A percentile compares a stretch with the other conserved stretches of the same genome.
Conservation (phyloP, 73 alveolate genomes). For the Paramecium pentaurelia region DNA sequence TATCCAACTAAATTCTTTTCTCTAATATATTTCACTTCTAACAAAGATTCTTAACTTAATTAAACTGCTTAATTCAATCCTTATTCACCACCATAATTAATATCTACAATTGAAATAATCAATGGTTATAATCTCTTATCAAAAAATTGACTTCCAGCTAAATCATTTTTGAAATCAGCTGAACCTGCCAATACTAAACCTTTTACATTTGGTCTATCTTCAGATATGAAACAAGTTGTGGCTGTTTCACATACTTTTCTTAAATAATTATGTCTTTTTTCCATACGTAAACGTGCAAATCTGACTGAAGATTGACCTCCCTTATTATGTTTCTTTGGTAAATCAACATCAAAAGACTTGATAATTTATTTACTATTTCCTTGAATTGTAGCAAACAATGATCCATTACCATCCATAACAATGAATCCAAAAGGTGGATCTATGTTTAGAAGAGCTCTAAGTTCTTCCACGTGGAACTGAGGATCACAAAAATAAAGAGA, state of each 20-base stretch:
- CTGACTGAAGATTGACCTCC: slow-evolving; percentile 95
- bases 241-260: slow-evolving; percentile 98
- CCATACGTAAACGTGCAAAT: slow-evolving; percentile 95
- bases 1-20: slow-evolving; percentile 92
- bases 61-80: slow-evolving; percentile 96
- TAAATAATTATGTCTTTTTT: slow-evolving; percentile 96
- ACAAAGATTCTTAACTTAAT: slow-evolving; percentile 86
- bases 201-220: slow-evolving; percentile 93
- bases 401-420: slow-evolving; percentile 98
- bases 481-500: slow-evolving; percentile 95
- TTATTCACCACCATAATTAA: slow-evolving; percentile 98
- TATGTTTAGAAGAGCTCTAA: slow-evolving; percentile 70
- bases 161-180: slow-evolving; percentile 97
- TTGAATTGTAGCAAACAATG: slow-evolving; percentile 95
- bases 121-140: slow-evolving; percentile 86
- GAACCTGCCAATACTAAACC: slow-evolving; percentile 99
- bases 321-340: slow-evolving; percentile 95
- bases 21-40: slow-evolving; percentile 96
- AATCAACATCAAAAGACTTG: slow-evolving; percentile 74
- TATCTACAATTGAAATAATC: slow-evolving; percentile 91
- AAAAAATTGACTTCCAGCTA: slow-evolving; percentile 81
- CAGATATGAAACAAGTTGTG: slow-evolving; percentile 88
- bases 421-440: slow-evolving; percentile 95
- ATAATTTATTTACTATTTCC: slow-evolving; percentile 86
- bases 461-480: slow-evolving; percentile 78